Evolutionary conservation across 305 asterid genomes (phyloP), one percentile per base, ranked within the genome.

Genomic region (Andrographis paniculata): DNA sequence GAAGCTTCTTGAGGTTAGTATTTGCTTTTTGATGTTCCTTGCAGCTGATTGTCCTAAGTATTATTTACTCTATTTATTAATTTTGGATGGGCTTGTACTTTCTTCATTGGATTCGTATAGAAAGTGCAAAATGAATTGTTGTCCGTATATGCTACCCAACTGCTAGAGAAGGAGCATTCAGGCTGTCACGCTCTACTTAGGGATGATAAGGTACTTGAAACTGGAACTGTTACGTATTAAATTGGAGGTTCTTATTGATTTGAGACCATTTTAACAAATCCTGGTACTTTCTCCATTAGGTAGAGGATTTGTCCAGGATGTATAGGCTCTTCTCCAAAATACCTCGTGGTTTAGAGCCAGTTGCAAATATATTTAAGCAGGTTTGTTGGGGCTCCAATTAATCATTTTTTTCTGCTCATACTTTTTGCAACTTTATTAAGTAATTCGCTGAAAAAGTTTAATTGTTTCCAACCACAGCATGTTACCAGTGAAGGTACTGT

Each of bases 401-500:
- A 38, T 13, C 5, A 35, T 14, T 14, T 14, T 17, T 3, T 37
- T 17, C 16, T 13, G 8, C 17, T 37, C 42, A n/a, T 14, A 6
- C 10, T 13, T 15, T 14, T 1, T 14, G 43, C 43, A 3, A 14
- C 17, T 37, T 8, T 23, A 3, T 23, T 23, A 3, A 13, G 8
- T 37, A 37, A 8, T 37, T 37, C 5, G 0, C 14, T 37, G 17
- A 37, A 9, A 13, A n/a, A 13, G 8, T 37, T 37, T 44, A 44
- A 44, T 17, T 3, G 14, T 44, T 44, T 18, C 49, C 49, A 7
- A 44, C 30, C 30, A 20, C 49, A 86, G 96, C 99, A 87, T 78
- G 95, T 91, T 50, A 83, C 95, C 58, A 86, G 83, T 55, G 99
- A 87, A 79, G 99, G 99, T 53, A 83, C 87, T 28, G 81, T 89